Base-by-base conservation (phyloP, 2,329 filamentous ascomycete genomes). In the Aspergillus amoenus region DNA sequence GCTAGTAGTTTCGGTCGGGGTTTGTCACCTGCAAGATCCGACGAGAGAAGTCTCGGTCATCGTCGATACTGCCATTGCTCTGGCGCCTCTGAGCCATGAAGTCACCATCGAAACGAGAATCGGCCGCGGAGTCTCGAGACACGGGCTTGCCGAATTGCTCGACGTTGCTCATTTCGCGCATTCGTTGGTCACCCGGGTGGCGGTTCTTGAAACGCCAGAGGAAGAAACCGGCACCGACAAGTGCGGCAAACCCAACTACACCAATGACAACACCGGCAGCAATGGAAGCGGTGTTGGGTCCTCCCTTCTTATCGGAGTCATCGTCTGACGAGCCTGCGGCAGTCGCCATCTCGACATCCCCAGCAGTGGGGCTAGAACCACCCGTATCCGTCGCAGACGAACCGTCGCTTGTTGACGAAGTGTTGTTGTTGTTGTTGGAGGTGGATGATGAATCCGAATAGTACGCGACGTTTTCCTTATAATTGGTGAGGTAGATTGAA, bases 31-130 rank as follows among this genome's bases (percentile, higher is more conserved):
- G 90, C 71, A 97, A 84, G 76, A 97, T 97, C 78, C 90, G 89
- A 78, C 93, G 87, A 61, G 93, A 97, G 79, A 96, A 97, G 75
- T 97, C 93, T 77, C 96, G 87, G 77, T 97, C 95, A 74, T 97
- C 93, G 52, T 93, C 93, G 74, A 97, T 97, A 76, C 93, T 97
- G 66, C 93, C 93, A 69, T 94, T 91, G 77, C 93, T 97, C 79
- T 93, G 84, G 75, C 93, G 86, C 70, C 91, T 84, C 66, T 92
- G 85, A 57, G 88, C 88, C 83, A 95, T 88, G 63, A 92, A 84
- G 56, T 82, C 87, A 7, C 92, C 91, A 64, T 97, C 93, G 56
- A 97, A 85, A 55, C 93, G 86, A 42, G 90, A 88, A 71, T 97
- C 93, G 13, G 86, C 86, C 77, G 90, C 88, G 9, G 90, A 91